These are phyloP conservation scores for Macroventuria anomochaeta DNA, from an alignment of 2,329 filamentous ascomycete genomes.

Conservation along the genomic window DNA sequence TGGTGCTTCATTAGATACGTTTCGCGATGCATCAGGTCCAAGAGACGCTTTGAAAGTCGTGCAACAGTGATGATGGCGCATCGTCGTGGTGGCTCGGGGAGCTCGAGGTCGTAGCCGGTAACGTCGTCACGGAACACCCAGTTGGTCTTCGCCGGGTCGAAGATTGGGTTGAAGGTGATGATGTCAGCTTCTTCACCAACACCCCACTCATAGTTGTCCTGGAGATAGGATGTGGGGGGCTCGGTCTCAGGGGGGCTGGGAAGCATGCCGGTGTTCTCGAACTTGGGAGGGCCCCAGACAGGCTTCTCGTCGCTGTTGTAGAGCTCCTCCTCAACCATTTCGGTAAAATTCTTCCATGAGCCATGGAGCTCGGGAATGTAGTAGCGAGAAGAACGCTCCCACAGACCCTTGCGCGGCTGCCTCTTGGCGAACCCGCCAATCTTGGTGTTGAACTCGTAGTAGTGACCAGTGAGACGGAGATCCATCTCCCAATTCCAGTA, in stretches of 20 bases:
- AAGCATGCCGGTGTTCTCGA: constrained; percentile 59
- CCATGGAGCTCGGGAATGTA: constrained; percentile 75
- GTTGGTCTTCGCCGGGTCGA: constrained; percentile 73
- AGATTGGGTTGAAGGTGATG: constrained; percentile 78
- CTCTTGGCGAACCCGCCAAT: constrained; percentile 68
- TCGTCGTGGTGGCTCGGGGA: constrained; percentile 69
- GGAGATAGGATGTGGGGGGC: constrained; percentile 64
- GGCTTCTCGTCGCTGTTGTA: constrained; percentile 56
- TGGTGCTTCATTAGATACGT: constrained; percentile 73
- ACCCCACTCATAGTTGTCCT: constrained; percentile 76
- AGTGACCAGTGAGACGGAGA: constrained; percentile 77
- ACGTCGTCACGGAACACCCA: constrained; percentile 75
- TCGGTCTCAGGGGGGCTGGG: constrained; percentile 67
- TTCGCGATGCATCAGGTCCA: constrained; percentile 80
- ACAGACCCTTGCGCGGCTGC: constrained; percentile 74
- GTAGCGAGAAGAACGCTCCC: constrained; percentile 76
- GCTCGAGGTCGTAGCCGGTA: constrained; percentile 66
- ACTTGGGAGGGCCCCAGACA: constrained; percentile 68
- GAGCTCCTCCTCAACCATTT: constrained; percentile 66
- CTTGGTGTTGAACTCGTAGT: constrained; percentile 79
- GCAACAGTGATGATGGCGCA: constrained; percentile 81
- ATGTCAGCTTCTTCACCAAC: constrained; percentile 77
- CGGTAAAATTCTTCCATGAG: constrained; percentile 71
- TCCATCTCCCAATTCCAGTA: constrained; percentile 93
- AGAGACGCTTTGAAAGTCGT: constrained; percentile 72